Conservation (phyloP, 345 rosid species). For the Bruguiera parviflora region DNA sequence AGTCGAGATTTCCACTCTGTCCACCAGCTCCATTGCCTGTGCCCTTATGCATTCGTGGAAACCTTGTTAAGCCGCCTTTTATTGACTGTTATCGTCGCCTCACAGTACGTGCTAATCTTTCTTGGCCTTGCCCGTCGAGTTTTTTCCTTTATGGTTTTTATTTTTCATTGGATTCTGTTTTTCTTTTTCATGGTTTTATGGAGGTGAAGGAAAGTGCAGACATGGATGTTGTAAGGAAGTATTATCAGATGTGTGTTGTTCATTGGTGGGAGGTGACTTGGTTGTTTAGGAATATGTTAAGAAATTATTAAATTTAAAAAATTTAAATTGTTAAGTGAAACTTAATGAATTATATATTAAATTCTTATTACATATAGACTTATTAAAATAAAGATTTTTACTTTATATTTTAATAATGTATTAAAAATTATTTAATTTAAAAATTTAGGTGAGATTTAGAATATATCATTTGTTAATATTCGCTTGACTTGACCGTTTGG, state of each 20-base stretch:
- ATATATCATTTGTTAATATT: background rate
- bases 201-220: constrained; percentile 74
- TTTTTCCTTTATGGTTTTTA: background rate
- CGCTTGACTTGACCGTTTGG: background rate
- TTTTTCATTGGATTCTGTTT: background rate
- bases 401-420: no score
- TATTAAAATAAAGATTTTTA: no score
- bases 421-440: no score
- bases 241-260: constrained; percentile 57
- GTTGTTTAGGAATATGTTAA: background rate
- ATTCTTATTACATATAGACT: no score
- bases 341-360: no score
- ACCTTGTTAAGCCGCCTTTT: constrained; percentile 37
- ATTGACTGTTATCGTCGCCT: constrained; percentile 87
- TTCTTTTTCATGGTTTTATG: background rate
- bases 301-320: no score
- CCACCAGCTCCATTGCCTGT: constrained; percentile 45
- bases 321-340: no score
- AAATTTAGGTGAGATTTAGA: no score
- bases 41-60: constrained; percentile 32
- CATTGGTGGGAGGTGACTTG: background rate
- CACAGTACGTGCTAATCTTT: constrained; percentile 43
- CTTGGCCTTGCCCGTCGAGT: background rate
- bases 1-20: constrained; percentile 58
- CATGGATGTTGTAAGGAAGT: constrained; percentile 49